Percentiles rank a stretch among this genome's conserved stretches.
phyloP scores from a whole-genome alignment of 2,329 filamentous ascomycete genomes.

The Didymella glomerata region DNA sequence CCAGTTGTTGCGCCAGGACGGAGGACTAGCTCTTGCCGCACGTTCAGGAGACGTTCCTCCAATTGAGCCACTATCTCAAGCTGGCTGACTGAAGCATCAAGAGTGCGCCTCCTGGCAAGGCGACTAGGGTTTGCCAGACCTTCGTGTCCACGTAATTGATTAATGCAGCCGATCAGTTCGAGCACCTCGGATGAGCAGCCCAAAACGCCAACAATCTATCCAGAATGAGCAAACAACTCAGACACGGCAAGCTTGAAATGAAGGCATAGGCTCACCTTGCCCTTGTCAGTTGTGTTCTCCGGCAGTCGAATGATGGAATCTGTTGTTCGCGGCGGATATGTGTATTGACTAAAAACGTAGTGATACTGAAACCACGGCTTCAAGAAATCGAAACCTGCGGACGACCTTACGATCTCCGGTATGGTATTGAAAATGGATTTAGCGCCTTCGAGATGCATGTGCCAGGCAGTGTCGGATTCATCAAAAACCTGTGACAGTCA shows the following conservation, averaged over 20 bases:
- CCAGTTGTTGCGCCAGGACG: conserved; percentile 37
- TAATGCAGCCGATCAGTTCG: conserved; percentile 55
- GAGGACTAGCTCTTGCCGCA: conserved; percentile 37
- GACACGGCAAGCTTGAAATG: not conserved
- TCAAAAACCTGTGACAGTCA: conserved; percentile 56
- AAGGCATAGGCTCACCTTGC: not conserved
- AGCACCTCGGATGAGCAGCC: conserved; percentile 60
- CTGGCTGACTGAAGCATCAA: not conserved
- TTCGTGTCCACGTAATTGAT: conserved; percentile 31
- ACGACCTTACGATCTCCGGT: conserved; percentile 37
- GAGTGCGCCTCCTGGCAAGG: not conserved
- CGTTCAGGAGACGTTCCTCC: conserved; percentile 31
- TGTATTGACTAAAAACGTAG: conserved; percentile 58
- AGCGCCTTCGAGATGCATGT: conserved; percentile 56
- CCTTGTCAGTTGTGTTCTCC: not conserved
- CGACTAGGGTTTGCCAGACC: not conserved
- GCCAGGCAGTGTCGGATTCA: conserved; percentile 58
- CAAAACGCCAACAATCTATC: conserved; percentile 58
- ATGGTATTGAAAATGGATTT: conserved; percentile 48
- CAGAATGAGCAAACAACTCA: not conserved
- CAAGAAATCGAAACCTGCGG: conserved; percentile 47
- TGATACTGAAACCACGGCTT: conserved; percentile 61
- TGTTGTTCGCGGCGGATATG: conserved; percentile 41
- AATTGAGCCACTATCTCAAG: conserved; percentile 8
- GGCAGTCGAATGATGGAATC: conserved; percentile 39